Percentiles rank a stretch among this genome's conserved stretches.
phyloP scores from a whole-genome alignment of 2,329 filamentous ascomycete genomes.

The Aspergillus sp. region DNA sequence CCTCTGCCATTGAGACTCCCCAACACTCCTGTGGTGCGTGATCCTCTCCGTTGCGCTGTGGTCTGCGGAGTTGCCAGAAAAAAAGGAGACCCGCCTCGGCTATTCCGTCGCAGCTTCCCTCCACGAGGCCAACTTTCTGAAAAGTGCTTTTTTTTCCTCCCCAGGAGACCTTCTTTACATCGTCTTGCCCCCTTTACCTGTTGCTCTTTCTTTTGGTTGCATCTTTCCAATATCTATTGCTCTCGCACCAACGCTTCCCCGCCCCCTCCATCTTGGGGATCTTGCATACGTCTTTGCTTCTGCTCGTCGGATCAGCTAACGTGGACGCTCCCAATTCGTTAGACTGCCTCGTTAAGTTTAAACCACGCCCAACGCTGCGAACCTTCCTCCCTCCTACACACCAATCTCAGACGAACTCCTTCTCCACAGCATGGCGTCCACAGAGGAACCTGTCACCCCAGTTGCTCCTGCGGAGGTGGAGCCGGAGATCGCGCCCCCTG shows the following conservation, averaged over 20 bases:
- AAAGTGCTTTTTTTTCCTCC: not conserved
- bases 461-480: constrained; percentile 29
- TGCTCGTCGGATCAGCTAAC: constrained; percentile 12
- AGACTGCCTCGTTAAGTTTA: constrained; percentile 12
- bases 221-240: not conserved
- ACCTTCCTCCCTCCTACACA: not conserved
- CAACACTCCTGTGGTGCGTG: not conserved
- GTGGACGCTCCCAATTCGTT: constrained; percentile 19
- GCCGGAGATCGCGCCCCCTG: constrained; percentile 34
- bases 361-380: constrained; percentile 1
- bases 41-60: not conserved
- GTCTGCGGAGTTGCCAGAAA: constrained; percentile 2
- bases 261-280: constrained; percentile 1
- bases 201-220: not conserved
- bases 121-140: not conserved
- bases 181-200: not conserved
- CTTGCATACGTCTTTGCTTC: constrained; percentile 4
- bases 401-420: not conserved
- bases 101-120: constrained; percentile 12
- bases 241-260: not conserved
- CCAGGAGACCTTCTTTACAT: not conserved
- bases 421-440: constrained; percentile 34
- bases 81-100: constrained; percentile 13
- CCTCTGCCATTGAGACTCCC: not conserved
- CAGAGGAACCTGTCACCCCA: constrained; percentile 35